Percentiles rank a stretch among this genome's conserved stretches.
phyloP scores from a whole-genome alignment of 371 early-diverging fungal genomes.

The Cokeromyces recurvatus region DNA sequence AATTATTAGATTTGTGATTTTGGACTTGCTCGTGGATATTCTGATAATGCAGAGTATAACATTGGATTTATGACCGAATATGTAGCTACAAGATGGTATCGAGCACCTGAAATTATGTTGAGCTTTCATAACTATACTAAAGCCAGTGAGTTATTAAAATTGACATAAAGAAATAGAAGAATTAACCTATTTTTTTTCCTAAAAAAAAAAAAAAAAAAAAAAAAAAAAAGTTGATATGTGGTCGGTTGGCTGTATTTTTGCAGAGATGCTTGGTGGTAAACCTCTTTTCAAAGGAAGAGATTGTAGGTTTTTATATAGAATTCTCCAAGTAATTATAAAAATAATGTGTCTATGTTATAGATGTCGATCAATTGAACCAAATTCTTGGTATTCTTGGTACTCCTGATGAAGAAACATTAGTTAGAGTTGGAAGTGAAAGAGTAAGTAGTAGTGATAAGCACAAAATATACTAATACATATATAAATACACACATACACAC shows the following conservation, averaged over 20 bases:
- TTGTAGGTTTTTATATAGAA: too few species aligned
- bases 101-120: conserved; percentile 98
- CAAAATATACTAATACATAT: too few species aligned
- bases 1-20: conserved; percentile 93
- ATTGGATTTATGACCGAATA: conserved; percentile 95
- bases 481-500: background rate
- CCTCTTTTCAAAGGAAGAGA: conserved; percentile 89
- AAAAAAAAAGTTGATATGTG: conserved; percentile 83
- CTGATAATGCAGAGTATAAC: conserved; percentile 73
- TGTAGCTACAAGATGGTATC: conserved; percentile 98
- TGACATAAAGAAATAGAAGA: too few species aligned
- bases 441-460: conserved; percentile 21
- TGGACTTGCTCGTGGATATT: conserved; percentile 91
- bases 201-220: background rate
- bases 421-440: conserved; percentile 77
- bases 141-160: conserved; percentile 69
- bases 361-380: conserved; percentile 98
- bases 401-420: conserved; percentile 91
- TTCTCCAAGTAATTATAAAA: too few species aligned
- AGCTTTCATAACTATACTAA: conserved; percentile 92
- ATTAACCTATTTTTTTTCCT: too few species aligned
- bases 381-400: conserved; percentile 97
- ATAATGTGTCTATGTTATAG: too few species aligned
- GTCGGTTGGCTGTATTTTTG: conserved; percentile 98
- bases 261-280: conserved; percentile 90